A percentile compares a stretch with the other conserved stretches of the same genome.
Evolutionary conservation across 768 basidiomycete species (phyloP).

Genomic region (Gautieria morchelliformis): DNA sequence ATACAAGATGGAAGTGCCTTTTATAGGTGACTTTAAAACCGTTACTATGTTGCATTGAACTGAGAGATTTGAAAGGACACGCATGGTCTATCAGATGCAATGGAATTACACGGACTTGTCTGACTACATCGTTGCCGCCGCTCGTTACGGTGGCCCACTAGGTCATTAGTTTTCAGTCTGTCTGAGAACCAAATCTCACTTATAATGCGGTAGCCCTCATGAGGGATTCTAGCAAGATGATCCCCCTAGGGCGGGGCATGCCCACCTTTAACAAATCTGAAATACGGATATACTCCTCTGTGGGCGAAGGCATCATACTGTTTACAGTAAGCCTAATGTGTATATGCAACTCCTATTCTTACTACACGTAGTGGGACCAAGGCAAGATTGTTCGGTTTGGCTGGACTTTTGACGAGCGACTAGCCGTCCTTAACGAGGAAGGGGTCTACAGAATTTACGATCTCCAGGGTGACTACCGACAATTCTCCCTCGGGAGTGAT

Average conservation of each 20-base stretch:
- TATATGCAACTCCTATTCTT: slow-evolving; percentile 11
- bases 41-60: background rate
- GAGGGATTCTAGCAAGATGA: slow-evolving; percentile 72
- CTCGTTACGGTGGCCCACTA: slow-evolving; percentile 81
- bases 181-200: background rate
- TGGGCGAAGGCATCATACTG: slow-evolving; percentile 60
- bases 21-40: slow-evolving; percentile 40
- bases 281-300: slow-evolving; percentile 80
- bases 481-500: slow-evolving; percentile 76
- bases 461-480: slow-evolving; percentile 75
- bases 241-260: slow-evolving; percentile 54
- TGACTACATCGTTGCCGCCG: slow-evolving; percentile 75
- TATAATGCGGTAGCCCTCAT: slow-evolving; percentile 55
- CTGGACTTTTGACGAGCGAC: slow-evolving; percentile 73
- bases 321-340: slow-evolving; percentile 50
- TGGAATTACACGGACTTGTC: slow-evolving; percentile 70
- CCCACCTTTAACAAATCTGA: slow-evolving; percentile 62
- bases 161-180: slow-evolving; percentile 36
- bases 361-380: slow-evolving; percentile 72
- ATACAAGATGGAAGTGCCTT: slow-evolving; percentile 84
- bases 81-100: slow-evolving; percentile 74
- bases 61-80: slow-evolving; percentile 25
- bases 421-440: slow-evolving; percentile 85
- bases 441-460: slow-evolving; percentile 87
- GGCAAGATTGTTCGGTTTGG: slow-evolving; percentile 73